phyloP scores from a whole-genome alignment of 2,329 filamentous ascomycete species.

The Pseudocercospora ulei region DNA sequence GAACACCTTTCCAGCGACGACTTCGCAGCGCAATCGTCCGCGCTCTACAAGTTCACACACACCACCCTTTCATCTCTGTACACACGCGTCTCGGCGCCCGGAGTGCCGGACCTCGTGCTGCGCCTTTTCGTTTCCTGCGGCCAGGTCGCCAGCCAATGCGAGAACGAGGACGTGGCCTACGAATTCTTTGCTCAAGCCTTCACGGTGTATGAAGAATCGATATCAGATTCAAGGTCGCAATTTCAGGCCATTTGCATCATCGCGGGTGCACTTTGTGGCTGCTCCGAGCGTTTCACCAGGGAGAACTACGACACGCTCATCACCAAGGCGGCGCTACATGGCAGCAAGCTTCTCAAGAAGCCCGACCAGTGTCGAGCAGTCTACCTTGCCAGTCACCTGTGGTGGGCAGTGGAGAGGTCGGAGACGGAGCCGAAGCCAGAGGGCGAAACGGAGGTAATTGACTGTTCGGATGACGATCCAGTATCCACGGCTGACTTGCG shows the following conservation, averaged over 20 bases:
- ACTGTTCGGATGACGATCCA: neutral
- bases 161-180: conserved; percentile 91
- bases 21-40: conserved; percentile 62
- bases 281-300: conserved; percentile 71
- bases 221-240: conserved; percentile 90
- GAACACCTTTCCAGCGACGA: conserved; percentile 77
- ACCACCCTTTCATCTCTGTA: conserved; percentile 78
- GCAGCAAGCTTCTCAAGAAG: conserved; percentile 93
- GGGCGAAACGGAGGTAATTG: conserved; percentile 28
- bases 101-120: conserved; percentile 76
- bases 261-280: conserved; percentile 77
- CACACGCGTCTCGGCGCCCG: conserved; percentile 60
- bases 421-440: conserved; percentile 55
- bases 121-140: conserved; percentile 86
- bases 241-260: conserved; percentile 97
- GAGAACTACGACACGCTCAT: conserved; percentile 99
- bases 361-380: conserved; percentile 96
- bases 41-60: conserved; percentile 93
- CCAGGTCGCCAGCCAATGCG: conserved; percentile 81
- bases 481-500: conserved; percentile 9
- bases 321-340: conserved; percentile 92
- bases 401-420: conserved; percentile 86
- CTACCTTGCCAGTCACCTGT: conserved; percentile 90
- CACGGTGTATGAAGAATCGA: conserved; percentile 91
- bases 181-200: conserved; percentile 98